Conservation (phyloP, 257 asterid species). For the Thymus mandschuricus region DNA sequence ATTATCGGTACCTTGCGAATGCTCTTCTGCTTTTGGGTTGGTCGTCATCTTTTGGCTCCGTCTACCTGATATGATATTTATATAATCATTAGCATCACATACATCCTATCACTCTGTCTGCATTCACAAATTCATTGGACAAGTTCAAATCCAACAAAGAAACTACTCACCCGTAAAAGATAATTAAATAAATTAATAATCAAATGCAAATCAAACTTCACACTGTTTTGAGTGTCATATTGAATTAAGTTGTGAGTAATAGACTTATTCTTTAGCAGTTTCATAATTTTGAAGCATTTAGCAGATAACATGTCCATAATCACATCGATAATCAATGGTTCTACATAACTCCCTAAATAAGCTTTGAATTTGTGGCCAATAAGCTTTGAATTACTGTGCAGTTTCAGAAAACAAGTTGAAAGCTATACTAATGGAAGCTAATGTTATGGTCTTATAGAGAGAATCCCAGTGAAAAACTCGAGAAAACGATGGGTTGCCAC, state of each 20-base stretch:
- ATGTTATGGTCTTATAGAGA: no score
- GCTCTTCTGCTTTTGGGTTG: constrained; percentile 20
- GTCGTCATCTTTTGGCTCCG: constrained; percentile 21
- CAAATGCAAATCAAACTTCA: not conserved
- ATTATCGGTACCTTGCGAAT: not conserved
- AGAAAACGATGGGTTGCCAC: no score
- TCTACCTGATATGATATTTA: not conserved
- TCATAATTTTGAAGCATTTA: constrained; percentile 12
- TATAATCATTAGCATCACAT: not conserved
- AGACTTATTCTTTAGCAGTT: not conserved
- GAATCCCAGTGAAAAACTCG: no score
- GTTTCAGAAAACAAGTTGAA: no score
- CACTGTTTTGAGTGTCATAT: not conserved
- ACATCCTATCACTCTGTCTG: not conserved
- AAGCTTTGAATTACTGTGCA: no score
- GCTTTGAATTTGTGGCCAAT: not conserved
- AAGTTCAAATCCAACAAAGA: not conserved
- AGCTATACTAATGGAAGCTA: no score
- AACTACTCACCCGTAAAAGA: not conserved
- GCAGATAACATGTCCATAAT: not conserved
- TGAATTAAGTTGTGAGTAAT: not conserved
- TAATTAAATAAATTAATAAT: not conserved
- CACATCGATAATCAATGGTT: not conserved
- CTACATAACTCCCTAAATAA: not conserved
- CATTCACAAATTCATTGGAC: not conserved